Evolutionary conservation across 768 basidiomycete species (phyloP), one percentile per base, ranked within the genome.

Genomic region (Tylopilus plumbeoviolaceoides): DNA sequence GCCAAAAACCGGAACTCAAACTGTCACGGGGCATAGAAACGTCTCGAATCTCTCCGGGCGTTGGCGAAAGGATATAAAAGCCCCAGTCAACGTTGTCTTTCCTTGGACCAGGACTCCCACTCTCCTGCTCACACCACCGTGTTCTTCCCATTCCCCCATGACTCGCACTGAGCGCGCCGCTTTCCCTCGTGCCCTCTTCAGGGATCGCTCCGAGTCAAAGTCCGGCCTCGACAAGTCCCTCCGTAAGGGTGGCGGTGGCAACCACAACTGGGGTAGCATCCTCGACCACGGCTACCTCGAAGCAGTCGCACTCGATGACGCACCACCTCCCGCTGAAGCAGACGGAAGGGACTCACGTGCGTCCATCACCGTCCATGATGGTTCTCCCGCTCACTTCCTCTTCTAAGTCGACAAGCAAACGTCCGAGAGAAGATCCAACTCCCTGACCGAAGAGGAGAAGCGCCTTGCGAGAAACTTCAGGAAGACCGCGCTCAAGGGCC

Each of bases 231-330:
- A 85, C 77, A 79, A 78, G 63, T 79, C 78, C 60, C 60, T 86
- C 53, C 85, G 83, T 72, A 93, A 93, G 74, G 76, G 81, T 55
- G 92, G 92, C 50, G 84, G 81, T 25, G 92, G 92, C 31, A 75
- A 78, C 8, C 83, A 93, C 73, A 92, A 90, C 73, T 95, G 92
- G 92, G 92, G 92, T 54, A 79, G 77, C 50, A 67, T 89, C 57
- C 71, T 70, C 3, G 75, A 89, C 61, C 87, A 91, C 72, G 72
- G 68, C 38, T 75, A 80, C 55, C 75, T 79, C 59, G 89, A 87
- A 70, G 65, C 67, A 23, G 79, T 76, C 35, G 86, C 83, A 1
- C 50, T 78, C 40, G 73, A 72, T 20, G 90, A 90, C 70, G 82
- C 65, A n/a, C 77, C 78, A 17, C 61, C 73, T 30, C 76, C 75